Percentiles rank a stretch among this genome's conserved stretches.
Conservation (phyloP, 164 flowering plant species). For the Chimonanthus salicifolius region DNA sequence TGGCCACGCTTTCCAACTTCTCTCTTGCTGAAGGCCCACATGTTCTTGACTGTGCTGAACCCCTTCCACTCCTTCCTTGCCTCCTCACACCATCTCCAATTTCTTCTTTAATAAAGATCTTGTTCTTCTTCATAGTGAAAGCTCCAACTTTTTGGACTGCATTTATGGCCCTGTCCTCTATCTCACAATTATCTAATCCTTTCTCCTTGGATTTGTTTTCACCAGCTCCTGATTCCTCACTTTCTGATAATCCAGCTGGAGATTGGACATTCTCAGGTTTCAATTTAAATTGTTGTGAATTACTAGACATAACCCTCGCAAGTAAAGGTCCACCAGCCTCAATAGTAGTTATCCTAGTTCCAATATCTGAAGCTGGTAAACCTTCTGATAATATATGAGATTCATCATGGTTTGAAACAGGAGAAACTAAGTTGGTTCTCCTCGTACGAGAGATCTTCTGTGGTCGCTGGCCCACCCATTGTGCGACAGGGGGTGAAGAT, state of each 20-base stretch:
- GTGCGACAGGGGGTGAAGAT: conserved; percentile 71
- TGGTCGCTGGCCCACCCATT: conserved; percentile 86
- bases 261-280: conserved; percentile 59
- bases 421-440: conserved; percentile 72
- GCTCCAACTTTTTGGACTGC: conserved; percentile 33
- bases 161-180: conserved; percentile 35
- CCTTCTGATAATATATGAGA: conserved; percentile 51
- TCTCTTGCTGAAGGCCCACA: conserved; percentile 43
- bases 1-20: conserved; percentile 43
- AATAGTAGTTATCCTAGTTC: conserved; percentile 36
- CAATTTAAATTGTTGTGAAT: conserved; percentile 40
- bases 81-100: conserved; percentile 62
- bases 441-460: conserved; percentile 74
- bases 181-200: conserved; percentile 30
- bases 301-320: conserved; percentile 31
- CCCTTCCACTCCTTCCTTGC: conserved; percentile 82
- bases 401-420: conserved; percentile 68
- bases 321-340: conserved; percentile 36
- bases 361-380: conserved; percentile 48
- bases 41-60: conserved; percentile 42
- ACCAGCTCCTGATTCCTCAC: conserved; percentile 80
- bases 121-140: conserved; percentile 47
- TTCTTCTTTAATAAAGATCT: conserved; percentile 45
- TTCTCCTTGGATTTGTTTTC: conserved; percentile 52
- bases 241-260: conserved; percentile 74